Percentiles rank a stretch among this genome's conserved stretches.
These are phyloP conservation scores for Cryptomeria japonica DNA, from an alignment of 75 land plant species.

Conservation along the genomic window DNA sequence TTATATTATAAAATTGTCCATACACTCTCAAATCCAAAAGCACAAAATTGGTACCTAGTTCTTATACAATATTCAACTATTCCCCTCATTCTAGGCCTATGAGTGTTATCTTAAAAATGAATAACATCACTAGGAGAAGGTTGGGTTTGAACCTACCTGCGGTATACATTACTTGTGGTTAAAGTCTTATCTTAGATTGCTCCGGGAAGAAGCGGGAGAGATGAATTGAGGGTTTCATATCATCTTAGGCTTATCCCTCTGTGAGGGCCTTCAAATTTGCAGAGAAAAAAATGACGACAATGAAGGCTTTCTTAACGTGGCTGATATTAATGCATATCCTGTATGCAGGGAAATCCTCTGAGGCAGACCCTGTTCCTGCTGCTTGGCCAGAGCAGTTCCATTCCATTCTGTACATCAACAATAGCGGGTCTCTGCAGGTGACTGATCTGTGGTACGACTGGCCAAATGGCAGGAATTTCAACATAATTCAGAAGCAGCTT, in stretches of 20 bases:
- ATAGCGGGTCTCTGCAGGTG: constrained; percentile 42
- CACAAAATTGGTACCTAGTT: too few species aligned
- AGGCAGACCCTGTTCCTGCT: constrained; percentile 49
- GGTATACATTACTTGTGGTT: background rate
- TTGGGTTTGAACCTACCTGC: background rate
- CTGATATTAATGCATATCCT: background rate
- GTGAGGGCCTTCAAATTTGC: background rate
- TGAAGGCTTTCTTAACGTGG: background rate
- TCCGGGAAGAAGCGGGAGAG: background rate
- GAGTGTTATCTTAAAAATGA: too few species aligned
- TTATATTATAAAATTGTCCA: too few species aligned
- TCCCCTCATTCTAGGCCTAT: too few species aligned
- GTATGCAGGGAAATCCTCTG: background rate
- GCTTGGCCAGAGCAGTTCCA: constrained; percentile 95
- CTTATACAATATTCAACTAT: too few species aligned
- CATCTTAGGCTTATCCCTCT: background rate
- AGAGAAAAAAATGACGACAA: background rate
- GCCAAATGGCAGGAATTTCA: constrained; percentile 81
- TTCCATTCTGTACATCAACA: constrained; percentile 57
- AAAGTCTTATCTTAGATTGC: background rate
- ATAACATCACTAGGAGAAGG: too few species aligned
- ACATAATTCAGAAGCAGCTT: constrained; percentile 80
- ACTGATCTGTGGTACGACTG: constrained; percentile 92
- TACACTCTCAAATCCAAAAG: too few species aligned
- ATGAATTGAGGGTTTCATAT: background rate